Evolutionary conservation across 495 filamentous ascomycete genomes (phyloP), one percentile per base, ranked within the genome.

Genomic region (Penicillium roqueforti): DNA sequence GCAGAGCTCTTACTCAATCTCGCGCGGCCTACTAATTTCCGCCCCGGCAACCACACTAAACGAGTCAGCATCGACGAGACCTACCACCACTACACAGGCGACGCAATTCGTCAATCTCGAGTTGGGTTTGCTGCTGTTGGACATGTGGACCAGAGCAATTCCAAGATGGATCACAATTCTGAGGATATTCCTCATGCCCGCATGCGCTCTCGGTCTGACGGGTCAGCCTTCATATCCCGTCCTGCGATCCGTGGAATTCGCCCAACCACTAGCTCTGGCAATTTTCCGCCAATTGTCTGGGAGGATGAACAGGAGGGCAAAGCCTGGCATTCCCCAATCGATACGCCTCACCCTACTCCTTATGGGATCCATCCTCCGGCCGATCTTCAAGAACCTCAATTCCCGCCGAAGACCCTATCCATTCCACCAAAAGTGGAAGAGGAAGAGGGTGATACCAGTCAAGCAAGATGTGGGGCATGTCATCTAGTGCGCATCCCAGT

Each of bases 1-100:
- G 78, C 78, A 16, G 77, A 80, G 53, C 71, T 81, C 51, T 62
- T 81, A n/a, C 57, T 81, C 25, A 77, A 77, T 45, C 60, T 78
- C 44, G 72, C 74, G 14, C 65, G 74, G 9, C 73, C 75, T 1
- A 63, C 64, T 18, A 71, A 73, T 56, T 68, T 71, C 37, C 61
- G 65, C n/a, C 64, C 69, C 11, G 52, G 56, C 8, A 46, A 51
- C 18, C 66, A 61, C 29, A 50, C 58, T 8, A 76, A 75, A 44
- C 60, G 66, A 56, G 63, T 69, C 40, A 77, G 69, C 55, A 69
- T 72, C 37, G 70, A 73, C 55, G 68, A 73, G 32, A 62, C 68
- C 23, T 65, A 55, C 46, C 47, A 63, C 37, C 59, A 65, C 16
- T 60, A 65, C 37, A 55, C 52, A 23, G 56, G 54, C 18, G 68